Evolutionary conservation across 345 rosid species (phyloP), one percentile per base, ranked within the genome.

Genomic region (Hypericum androsaemum): DNA sequence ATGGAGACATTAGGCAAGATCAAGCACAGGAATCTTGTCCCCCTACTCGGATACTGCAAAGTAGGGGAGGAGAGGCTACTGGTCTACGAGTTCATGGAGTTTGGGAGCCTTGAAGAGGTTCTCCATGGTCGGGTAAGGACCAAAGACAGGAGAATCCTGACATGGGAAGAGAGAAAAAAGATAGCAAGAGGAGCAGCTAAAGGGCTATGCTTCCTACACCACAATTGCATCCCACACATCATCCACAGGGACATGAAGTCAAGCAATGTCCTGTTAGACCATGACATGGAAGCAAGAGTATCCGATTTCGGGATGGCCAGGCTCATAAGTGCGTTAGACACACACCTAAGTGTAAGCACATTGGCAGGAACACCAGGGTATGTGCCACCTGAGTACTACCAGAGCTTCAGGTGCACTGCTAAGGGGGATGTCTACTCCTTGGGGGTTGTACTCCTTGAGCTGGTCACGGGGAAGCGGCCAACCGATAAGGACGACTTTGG

Each of bases 251-350:
- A 90, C 65, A 87, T 90, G 96, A 90, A 90, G 64, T 84, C 98
- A 4, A 86, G 98, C 67, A 90, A 90, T 37, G 98, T 90, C 5
- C 73, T 90, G 10, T 53, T 90, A 5, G 98, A 90, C 62, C 73
- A 84, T n/a, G 96, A 90, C 41, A 71, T 90, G 96, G 98, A 86
- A 62, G 83, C 98, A 39, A 77, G 98, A 44, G 94, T 90, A 44
- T 90, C 98, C 0, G 98, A 90, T 78, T 90, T 90, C 7, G 98
- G 98, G 43, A 90, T 90, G 98, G 98, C 98, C 11, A 73, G 98
- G 73, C 79, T 90, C 43, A 90, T 90, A 36, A 90, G 96, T 9
- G 98, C 96, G 6, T 80, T 90, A 0, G 98, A 90, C 76, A 90
- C 96, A 4, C 98, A 90, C 64, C 71, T 90, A 50, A 90, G 98